Evolutionary conservation across 805 yeast species (phyloP), one percentile per base, ranked within the genome.

Genomic region (Maudiozyma barnettii): DNA sequence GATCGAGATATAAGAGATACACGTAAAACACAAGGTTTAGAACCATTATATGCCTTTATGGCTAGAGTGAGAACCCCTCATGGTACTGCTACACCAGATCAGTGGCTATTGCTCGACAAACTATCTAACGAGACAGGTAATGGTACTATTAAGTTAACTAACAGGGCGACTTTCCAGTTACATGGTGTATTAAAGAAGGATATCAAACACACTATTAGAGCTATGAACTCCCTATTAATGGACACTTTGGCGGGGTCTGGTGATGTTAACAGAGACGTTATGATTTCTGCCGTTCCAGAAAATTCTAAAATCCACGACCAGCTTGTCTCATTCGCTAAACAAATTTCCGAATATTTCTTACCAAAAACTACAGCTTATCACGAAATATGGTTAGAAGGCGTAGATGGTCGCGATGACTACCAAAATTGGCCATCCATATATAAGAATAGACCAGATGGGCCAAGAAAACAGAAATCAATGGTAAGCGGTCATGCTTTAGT

Each of bases 181-280:
- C 98, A 91, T 61, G 98, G 98, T 66, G 79, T 91, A 49, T 86
- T 91, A 49, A 91, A 91, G 71, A 87, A 82, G 66, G 77, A 91
- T 61, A 74, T 91, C 66, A 89, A 87, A 67, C 86, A 93, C 8
- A 82, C 95, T 1, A 88, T 91, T 55, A 82, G 95, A 71, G 96
- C 91, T 36, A 89, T 91, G 82, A 91, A 91, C 65, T 72, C 95
- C 14, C 83, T 81, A 7, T 75, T 91, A 58, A 76, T 91, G 83
- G 98, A 91, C 64, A 90, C 97, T 9, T 76, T 91, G 49, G 98
- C 95, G 50, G 98, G 98, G 1, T 91, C 97, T 75, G 98, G 98
- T 74, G 98, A 91, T 71, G 98, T 91, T 39, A 86, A 87, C 71
- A 84, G 98, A 77, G 91, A 91, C 63, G 96, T 91, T 39, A 91